Evolutionary conservation across 805 yeast genomes (phyloP).

Genomic region (Saturnispora serradocipensis): DNA sequence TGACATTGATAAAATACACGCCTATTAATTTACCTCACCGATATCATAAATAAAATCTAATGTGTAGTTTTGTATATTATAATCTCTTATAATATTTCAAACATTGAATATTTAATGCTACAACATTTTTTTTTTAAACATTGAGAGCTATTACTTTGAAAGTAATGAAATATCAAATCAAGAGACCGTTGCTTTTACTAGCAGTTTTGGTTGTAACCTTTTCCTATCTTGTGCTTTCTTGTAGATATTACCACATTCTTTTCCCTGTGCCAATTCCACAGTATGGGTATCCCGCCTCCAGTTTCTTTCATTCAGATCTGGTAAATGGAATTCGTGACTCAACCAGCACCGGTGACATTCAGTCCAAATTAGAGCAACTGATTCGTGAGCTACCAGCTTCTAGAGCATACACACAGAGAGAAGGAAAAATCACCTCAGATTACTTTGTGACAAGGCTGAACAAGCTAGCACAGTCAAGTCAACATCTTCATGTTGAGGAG

Average conservation of each 20-base stretch:
- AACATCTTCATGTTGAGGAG: conserved; percentile 32
- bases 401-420: conserved; percentile 63
- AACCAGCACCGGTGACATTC: background rate
- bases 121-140: background rate
- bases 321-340: conserved; percentile 26
- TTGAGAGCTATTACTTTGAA: background rate
- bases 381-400: conserved; percentile 32
- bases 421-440: conserved; percentile 61
- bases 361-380: conserved; percentile 3
- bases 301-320: conserved; percentile 24
- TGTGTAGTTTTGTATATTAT: background rate
- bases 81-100: background rate
- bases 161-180: background rate
- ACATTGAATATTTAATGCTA: background rate
- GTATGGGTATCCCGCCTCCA: conserved; percentile 39
- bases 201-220: background rate
- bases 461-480: conserved; percentile 18
- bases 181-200: background rate
- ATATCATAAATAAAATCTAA: background rate
- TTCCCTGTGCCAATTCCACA: background rate
- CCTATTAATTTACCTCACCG: background rate
- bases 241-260: conserved; percentile 1
- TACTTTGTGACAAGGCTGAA: conserved; percentile 52
- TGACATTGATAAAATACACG: background rate
- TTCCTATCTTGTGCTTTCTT: background rate